These are phyloP conservation scores for Cicer arietinum DNA, from an alignment of 306 rosid genomes.

Conservation along the genomic window DNA sequence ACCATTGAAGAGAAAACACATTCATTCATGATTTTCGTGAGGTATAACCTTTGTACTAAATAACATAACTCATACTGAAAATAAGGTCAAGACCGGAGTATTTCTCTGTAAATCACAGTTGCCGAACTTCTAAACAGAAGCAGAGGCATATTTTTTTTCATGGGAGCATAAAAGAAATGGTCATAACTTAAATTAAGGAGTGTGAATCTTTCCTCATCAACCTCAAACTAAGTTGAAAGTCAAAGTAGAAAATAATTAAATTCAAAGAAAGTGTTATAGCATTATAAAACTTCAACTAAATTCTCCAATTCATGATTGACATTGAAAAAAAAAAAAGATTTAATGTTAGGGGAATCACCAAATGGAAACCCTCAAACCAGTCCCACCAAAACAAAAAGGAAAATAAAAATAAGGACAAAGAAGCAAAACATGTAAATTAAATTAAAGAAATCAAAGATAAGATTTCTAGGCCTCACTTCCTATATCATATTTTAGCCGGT, in stretches of 20 bases:
- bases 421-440: slow-evolving; percentile 50
- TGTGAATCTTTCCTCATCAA: background rate
- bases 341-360: slow-evolving; percentile 45
- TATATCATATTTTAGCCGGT: slow-evolving; percentile 40
- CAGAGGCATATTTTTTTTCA: slow-evolving; percentile 27
- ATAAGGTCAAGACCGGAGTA: slow-evolving; percentile 15
- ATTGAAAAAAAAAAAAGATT: slow-evolving; percentile 45
- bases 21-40: too few species aligned
- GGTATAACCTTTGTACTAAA: too few species aligned
- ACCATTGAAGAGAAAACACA: too few species aligned
- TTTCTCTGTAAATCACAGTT: slow-evolving; percentile 33
- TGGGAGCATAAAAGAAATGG: slow-evolving; percentile 15
- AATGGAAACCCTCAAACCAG: slow-evolving; percentile 49
- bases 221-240: slow-evolving; percentile 43
- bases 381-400: slow-evolving; percentile 20
- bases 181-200: slow-evolving; percentile 15
- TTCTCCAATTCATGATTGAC: slow-evolving; percentile 57
- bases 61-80: background rate
- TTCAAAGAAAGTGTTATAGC: slow-evolving; percentile 43
- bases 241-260: slow-evolving; percentile 16
- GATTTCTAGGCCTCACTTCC: slow-evolving; percentile 60
- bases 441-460: slow-evolving; percentile 50
- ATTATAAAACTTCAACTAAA: slow-evolving; percentile 54
- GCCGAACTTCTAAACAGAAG: slow-evolving; percentile 10
- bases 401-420: slow-evolving; percentile 50